These are phyloP conservation scores for Penicilliopsis zonata DNA, from an alignment of 495 filamentous ascomycete genomes.

Conservation along the genomic window DNA sequence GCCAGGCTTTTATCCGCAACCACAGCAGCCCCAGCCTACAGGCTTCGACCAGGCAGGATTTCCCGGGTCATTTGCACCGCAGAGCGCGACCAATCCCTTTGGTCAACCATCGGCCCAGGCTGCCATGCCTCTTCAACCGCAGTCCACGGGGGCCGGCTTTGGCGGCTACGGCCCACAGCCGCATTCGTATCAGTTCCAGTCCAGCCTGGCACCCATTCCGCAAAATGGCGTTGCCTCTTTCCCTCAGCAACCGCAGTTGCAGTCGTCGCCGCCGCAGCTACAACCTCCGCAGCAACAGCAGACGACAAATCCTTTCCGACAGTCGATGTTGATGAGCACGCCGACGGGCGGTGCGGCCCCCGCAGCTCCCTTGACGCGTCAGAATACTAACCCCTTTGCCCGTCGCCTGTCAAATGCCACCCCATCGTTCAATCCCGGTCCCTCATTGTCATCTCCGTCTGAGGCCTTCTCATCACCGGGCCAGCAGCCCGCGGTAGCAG, in stretches of 20 bases:
- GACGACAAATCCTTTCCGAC: conserved; percentile 77
- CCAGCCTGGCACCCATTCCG: conserved; percentile 45
- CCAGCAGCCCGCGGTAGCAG: conserved; percentile 25
- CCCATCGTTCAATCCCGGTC: conserved; percentile 18
- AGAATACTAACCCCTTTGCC: conserved; percentile 83
- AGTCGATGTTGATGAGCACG: conserved; percentile 61
- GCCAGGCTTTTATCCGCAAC: conserved; percentile 23
- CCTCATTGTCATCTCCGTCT: no score
- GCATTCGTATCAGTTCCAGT: conserved; percentile 36
- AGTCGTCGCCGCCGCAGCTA: conserved; percentile 17
- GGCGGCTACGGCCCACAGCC: conserved; percentile 70
- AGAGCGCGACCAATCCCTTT: conserved; percentile 43
- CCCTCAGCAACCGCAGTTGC: conserved; percentile 35
- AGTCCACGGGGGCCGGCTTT: conserved; percentile 73
- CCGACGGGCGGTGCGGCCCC: conserved; percentile 30
- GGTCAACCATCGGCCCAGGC: conserved; percentile 33
- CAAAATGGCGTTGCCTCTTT: conserved; percentile 47
- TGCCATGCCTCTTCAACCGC: conserved; percentile 40
- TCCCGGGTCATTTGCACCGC: conserved; percentile 34
- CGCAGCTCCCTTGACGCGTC: conserved; percentile 37
- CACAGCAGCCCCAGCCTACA: conserved; percentile 10
- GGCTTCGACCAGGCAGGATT: conserved; percentile 12
- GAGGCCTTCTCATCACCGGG: conserved; percentile 12
- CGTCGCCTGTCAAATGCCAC: conserved; percentile 37
- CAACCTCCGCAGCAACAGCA: conserved; percentile 37